These are phyloP conservation scores for Grosmannia serpens DNA, from an alignment of 2,329 filamentous ascomycete species.

Conservation along the genomic window DNA sequence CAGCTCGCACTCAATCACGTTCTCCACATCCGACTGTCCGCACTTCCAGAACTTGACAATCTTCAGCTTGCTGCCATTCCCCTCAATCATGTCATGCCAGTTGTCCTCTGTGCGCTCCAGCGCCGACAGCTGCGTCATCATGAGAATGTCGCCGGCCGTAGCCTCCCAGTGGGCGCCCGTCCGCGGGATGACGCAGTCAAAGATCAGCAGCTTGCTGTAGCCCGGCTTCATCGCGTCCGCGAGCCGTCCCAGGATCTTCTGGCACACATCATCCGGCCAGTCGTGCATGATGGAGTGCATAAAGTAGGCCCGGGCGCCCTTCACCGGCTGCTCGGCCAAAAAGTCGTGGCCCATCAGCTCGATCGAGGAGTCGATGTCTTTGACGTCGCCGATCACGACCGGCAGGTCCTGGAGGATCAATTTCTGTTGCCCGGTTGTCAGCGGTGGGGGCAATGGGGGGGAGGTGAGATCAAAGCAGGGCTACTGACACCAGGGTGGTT, in stretches of 20 bases:
- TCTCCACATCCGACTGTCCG: conserved; percentile 21
- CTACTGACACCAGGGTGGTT: conserved; percentile 7
- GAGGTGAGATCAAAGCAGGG: neutral
- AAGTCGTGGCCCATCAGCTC: conserved; percentile 13
- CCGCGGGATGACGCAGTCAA: conserved; percentile 13
- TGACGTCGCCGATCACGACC: conserved; percentile 10
- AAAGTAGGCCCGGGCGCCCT: conserved; percentile 19
- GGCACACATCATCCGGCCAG: conserved; percentile 17
- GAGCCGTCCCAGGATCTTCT: conserved; percentile 9
- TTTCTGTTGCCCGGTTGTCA: neutral
- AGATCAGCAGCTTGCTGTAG: conserved; percentile 19
- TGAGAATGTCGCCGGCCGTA: conserved; percentile 13
- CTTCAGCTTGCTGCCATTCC: conserved; percentile 17
- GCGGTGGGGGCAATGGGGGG: neutral
- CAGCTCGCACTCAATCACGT: conserved; percentile 25
- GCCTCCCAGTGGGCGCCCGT: conserved; percentile 8
- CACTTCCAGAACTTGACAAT: conserved; percentile 23
- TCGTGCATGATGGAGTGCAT: conserved; percentile 22
- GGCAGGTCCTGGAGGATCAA: conserved; percentile 14
- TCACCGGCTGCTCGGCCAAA: conserved; percentile 14
- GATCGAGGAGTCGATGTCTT: conserved; percentile 1
- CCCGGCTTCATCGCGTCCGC: conserved; percentile 15
- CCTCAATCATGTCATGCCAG: conserved; percentile 6
- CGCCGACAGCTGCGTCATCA: conserved; percentile 14
- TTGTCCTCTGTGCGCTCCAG: conserved; percentile 3